Conservation (phyloP, 2,329 filamentous ascomycete species). For the Nigrospora oryzae region DNA sequence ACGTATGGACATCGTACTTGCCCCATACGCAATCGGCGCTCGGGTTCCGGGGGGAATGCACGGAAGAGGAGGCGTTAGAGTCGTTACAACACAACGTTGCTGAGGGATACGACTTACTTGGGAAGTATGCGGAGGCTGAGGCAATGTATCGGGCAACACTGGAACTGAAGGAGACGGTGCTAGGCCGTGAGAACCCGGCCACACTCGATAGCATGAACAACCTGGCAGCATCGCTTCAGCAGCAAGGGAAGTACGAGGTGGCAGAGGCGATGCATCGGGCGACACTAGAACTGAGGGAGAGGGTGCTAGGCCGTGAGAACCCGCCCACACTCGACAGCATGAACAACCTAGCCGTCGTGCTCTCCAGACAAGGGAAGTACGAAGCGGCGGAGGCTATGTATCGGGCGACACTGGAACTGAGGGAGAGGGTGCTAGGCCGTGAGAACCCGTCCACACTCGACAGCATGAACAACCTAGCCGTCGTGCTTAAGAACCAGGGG, state of each 20-base stretch:
- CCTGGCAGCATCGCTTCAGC: neutral
- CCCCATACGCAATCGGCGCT: neutral
- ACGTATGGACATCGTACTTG: neutral
- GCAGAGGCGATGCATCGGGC: too few species aligned
- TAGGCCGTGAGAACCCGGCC: neutral
- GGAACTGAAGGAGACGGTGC: neutral
- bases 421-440: slow-evolving; percentile 8
- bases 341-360: too few species aligned
- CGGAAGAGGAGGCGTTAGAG: neutral
- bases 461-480: slow-evolving; percentile 8
- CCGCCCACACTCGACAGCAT: too few species aligned
- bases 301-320: too few species aligned
- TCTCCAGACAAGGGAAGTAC: slow-evolving; percentile 1
- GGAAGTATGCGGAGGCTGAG: neutral
- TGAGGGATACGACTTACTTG: neutral
- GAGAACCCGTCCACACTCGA: slow-evolving; percentile 5
- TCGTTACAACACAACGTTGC: neutral
- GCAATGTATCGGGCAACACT: neutral
- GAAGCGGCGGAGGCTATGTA: slow-evolving; percentile 7
- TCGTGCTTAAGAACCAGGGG: slow-evolving; percentile 2
- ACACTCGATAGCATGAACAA: neutral
- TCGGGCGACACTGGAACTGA: slow-evolving; percentile 2
- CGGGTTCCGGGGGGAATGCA: neutral
- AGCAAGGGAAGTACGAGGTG: too few species aligned
- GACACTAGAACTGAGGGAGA: too few species aligned